Evolutionary conservation across 108 stramenopile species (phyloP).

Genomic region (Heterococcus sp.): DNA sequence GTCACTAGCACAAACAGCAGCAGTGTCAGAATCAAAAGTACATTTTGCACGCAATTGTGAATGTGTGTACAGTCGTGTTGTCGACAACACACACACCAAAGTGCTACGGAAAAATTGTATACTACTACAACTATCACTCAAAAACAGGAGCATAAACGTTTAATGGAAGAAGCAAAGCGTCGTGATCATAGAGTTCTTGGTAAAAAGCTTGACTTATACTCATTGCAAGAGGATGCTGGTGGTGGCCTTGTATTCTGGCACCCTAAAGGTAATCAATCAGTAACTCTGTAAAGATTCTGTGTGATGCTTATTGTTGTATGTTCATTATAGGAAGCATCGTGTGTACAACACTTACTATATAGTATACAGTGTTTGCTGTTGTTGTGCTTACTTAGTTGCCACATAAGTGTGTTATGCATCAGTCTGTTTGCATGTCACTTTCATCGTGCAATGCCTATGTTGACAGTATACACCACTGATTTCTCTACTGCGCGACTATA

Average conservation of each 20-base stretch:
- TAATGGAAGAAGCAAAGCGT: constrained; percentile 90
- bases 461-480: too few species aligned
- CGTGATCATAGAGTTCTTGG: constrained; percentile 94
- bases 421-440: too few species aligned
- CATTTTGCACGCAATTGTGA: neutral
- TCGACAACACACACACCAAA: neutral
- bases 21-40: neutral
- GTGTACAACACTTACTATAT: too few species aligned
- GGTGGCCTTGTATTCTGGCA: constrained; percentile 81
- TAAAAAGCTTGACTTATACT: constrained; percentile 88
- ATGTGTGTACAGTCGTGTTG: neutral
- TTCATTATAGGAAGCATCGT: too few species aligned
- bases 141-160: constrained; percentile 59
- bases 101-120: neutral
- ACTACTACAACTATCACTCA: neutral
- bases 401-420: too few species aligned
- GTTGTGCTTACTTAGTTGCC: too few species aligned
- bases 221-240: constrained; percentile 86
- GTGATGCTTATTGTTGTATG: too few species aligned
- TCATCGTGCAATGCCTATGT: too few species aligned
- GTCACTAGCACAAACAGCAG: neutral
- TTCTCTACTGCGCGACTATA: too few species aligned
- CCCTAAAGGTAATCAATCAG: too few species aligned
- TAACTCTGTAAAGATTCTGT: too few species aligned
- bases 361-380: too few species aligned